phyloP scores from a whole-genome alignment of 2,329 filamentous ascomycete species.

The Pseudogymnoascus sp. region DNA sequence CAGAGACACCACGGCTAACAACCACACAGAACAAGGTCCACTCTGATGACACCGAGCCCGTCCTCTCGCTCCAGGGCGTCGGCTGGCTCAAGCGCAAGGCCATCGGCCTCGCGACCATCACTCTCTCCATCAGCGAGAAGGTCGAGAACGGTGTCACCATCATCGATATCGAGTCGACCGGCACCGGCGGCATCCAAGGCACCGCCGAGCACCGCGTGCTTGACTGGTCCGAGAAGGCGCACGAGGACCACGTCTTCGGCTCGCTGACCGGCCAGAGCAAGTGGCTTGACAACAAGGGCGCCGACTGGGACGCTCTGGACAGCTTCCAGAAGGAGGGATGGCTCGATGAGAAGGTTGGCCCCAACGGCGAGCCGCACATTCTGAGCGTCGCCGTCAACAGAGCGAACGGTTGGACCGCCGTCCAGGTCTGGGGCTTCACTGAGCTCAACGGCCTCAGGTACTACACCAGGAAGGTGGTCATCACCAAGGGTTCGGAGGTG shows the following conservation, averaged over 20 bases:
- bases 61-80: slow-evolving; percentile 51
- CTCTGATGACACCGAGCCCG: slow-evolving; percentile 47
- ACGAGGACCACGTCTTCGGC: slow-evolving; percentile 57
- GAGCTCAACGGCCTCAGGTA: slow-evolving; percentile 33
- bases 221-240: slow-evolving; percentile 45
- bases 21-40: slow-evolving; percentile 48
- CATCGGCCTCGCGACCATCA: slow-evolving; percentile 50
- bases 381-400: slow-evolving; percentile 42
- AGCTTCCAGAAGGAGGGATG: slow-evolving; percentile 42
- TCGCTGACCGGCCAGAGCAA: slow-evolving; percentile 42
- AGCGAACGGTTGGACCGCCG: slow-evolving; percentile 43
- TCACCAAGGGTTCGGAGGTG: slow-evolving; percentile 29
- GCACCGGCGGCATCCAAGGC: slow-evolving; percentile 53
- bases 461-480: slow-evolving; percentile 32
- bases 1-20: background rate
- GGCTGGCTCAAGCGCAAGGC: slow-evolving; percentile 53
- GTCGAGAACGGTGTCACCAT: slow-evolving; percentile 34
- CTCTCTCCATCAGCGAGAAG: slow-evolving; percentile 34
- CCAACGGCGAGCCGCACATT: slow-evolving; percentile 36
- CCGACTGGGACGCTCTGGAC: slow-evolving; percentile 30
- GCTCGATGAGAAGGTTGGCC: slow-evolving; percentile 33
- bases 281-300: slow-evolving; percentile 30
- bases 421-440: slow-evolving; percentile 44
- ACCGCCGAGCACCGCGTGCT: slow-evolving; percentile 49
- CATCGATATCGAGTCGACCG: slow-evolving; percentile 52